Conservation (phyloP, 2,329 filamentous ascomycete species). For the Parascedosporium putredinis region DNA sequence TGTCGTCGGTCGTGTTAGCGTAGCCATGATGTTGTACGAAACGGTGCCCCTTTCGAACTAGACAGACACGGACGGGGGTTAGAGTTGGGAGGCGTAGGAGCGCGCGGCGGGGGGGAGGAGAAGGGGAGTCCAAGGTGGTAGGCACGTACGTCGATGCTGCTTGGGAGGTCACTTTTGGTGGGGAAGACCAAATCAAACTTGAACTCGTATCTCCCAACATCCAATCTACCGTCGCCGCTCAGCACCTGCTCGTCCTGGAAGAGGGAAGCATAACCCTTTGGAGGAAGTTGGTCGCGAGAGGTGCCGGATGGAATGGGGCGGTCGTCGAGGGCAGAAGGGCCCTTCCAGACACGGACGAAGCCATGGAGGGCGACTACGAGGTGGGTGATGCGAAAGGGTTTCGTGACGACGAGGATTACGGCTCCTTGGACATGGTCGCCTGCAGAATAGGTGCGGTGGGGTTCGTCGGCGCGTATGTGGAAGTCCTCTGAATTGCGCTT, state of each 20-base stretch:
- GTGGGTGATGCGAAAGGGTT: conserved; percentile 69
- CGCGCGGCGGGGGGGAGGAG: no score
- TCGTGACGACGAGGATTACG: conserved; percentile 62
- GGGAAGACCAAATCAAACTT: conserved; percentile 66
- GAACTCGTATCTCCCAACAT: conserved; percentile 68
- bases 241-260: conserved; percentile 76
- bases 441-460: conserved; percentile 64
- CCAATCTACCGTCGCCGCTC: conserved; percentile 66
- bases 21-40: conserved; percentile 82
- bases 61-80: conserved; percentile 3
- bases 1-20: conserved; percentile 76
- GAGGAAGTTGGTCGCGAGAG: neutral
- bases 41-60: conserved; percentile 95
- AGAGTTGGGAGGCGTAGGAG: no score
- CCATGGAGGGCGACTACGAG: conserved; percentile 69
- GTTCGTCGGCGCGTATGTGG: conserved; percentile 66
- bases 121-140: neutral
- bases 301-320: conserved; percentile 27
- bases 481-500: conserved; percentile 65
- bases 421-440: conserved; percentile 65
- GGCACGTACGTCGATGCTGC: conserved; percentile 78
- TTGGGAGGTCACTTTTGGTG: conserved; percentile 55
- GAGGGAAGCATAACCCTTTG: conserved; percentile 65
- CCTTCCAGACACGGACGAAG: conserved; percentile 70
- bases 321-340: conserved; percentile 45